A percentile compares a stretch with the other conserved stretches of the same genome.
Conservation (phyloP, 805 yeast genomes). For the Zygotorulaspora sp. region DNA sequence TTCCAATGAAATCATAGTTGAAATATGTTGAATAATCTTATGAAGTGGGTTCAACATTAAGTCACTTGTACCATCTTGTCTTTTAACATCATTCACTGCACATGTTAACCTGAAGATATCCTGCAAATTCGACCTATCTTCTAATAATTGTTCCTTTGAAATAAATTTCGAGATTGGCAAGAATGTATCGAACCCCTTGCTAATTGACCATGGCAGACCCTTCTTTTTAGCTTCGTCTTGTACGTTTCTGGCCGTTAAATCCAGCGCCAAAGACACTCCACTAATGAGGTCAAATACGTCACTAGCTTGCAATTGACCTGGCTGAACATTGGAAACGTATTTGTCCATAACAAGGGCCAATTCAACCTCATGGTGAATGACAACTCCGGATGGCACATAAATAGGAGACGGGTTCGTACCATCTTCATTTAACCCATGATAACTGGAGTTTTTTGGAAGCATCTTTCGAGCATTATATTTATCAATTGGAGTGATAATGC, state of each 20-base stretch:
- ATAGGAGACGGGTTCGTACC: slow-evolving; percentile 61
- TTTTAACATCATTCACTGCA: slow-evolving; percentile 59
- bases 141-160: slow-evolving; percentile 58
- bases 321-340: slow-evolving; percentile 52
- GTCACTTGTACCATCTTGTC: slow-evolving; percentile 70
- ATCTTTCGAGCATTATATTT: slow-evolving; percentile 1
- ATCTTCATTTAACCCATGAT: slow-evolving; percentile 25
- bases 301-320: slow-evolving; percentile 48
- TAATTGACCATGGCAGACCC: slow-evolving; percentile 95
- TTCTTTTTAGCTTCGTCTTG: slow-evolving; percentile 91
- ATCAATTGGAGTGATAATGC: slow-evolving; percentile 57
- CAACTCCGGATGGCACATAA: slow-evolving; percentile 72
- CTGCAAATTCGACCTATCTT: slow-evolving; percentile 43
- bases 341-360: slow-evolving; percentile 72
- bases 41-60: slow-evolving; percentile 89
- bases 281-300: slow-evolving; percentile 76
- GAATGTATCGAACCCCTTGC: slow-evolving; percentile 95
- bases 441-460: slow-evolving; percentile 18
- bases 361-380: slow-evolving; percentile 91
- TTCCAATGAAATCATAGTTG: slow-evolving; percentile 84
- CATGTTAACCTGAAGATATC: slow-evolving; percentile 29
- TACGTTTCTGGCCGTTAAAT: slow-evolving; percentile 92
- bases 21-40: slow-evolving; percentile 71
- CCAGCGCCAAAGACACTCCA: slow-evolving; percentile 87
- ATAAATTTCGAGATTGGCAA: slow-evolving; percentile 78